These are phyloP conservation scores for Leccinum disarticulatum DNA, from an alignment of 768 basidiomycete genomes.

Conservation along the genomic window DNA sequence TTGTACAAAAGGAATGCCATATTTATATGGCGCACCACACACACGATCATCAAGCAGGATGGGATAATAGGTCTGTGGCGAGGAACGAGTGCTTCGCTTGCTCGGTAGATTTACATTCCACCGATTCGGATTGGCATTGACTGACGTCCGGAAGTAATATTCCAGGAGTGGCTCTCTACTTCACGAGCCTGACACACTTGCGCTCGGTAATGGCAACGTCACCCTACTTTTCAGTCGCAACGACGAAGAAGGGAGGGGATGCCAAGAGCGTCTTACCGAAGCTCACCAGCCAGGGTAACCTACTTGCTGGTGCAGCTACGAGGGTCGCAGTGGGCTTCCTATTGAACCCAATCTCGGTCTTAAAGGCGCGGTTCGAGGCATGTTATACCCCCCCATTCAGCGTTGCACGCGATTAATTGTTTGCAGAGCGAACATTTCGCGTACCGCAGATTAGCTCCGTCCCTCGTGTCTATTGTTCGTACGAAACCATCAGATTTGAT, in stretches of 20 bases:
- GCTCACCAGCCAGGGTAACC: conserved; percentile 76
- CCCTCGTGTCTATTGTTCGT: conserved; percentile 58
- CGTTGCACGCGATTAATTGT: conserved; percentile 1
- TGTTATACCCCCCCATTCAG: conserved; percentile 14
- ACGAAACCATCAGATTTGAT: conserved; percentile 79
- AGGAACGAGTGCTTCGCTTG: conserved; percentile 79
- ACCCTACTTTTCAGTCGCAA: conserved; percentile 57
- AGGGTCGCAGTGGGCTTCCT: conserved; percentile 80
- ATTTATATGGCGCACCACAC: conserved; percentile 50
- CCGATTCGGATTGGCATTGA: neutral
- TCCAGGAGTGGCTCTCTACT: conserved; percentile 91
- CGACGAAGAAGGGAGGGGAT: conserved; percentile 15
- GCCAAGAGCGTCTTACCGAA: conserved; percentile 61
- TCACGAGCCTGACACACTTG: conserved; percentile 81
- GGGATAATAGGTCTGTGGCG: conserved; percentile 83
- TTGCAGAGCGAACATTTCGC: conserved; percentile 74
- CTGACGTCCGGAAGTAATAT: conserved; percentile 61
- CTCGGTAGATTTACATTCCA: conserved; percentile 48
- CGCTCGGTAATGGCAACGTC: conserved; percentile 74
- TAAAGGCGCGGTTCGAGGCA: conserved; percentile 93
- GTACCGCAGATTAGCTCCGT: conserved; percentile 61
- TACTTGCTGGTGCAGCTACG: conserved; percentile 81
- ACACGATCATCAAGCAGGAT: conserved; percentile 57
- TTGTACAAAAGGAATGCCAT: conserved; percentile 32
- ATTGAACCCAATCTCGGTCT: conserved; percentile 85